Conservation (phyloP, 169 alveolate species). For the Neospora caninum region DNA sequence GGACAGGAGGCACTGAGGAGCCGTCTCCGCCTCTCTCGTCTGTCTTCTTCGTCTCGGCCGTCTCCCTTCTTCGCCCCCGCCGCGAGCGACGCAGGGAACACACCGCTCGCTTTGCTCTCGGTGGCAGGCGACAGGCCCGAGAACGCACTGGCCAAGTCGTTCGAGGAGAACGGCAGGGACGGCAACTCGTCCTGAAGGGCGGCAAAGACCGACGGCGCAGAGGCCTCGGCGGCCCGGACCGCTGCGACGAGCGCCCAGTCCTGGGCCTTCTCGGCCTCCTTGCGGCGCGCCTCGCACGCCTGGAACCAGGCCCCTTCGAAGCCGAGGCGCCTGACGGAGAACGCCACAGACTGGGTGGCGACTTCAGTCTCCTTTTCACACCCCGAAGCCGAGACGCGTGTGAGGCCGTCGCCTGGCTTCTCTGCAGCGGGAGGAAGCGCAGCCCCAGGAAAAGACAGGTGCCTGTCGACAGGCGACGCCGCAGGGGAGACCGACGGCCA, state of each 20-base stretch:
- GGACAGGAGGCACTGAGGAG: too few relatives aligned
- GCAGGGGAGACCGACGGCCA: background rate
- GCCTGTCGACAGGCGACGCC: too few relatives aligned
- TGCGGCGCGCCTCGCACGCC: constrained; percentile 21
- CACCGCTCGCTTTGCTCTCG: too few relatives aligned
- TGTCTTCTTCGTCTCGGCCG: background rate
- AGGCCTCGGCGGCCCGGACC: background rate
- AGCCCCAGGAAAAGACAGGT: too few relatives aligned
- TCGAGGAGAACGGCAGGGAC: background rate
- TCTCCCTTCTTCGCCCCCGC: background rate
- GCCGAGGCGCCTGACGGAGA: constrained; percentile 1
- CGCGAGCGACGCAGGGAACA: too few relatives aligned
- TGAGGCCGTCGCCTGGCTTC: background rate
- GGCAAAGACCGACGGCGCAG: background rate
- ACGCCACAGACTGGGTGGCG: background rate
- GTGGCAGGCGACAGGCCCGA: background rate
- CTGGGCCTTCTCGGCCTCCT: background rate
- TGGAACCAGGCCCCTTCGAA: constrained; percentile 10
- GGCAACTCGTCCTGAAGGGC: constrained; percentile 3
- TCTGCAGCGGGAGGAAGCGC: background rate
- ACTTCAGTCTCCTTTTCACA: background rate
- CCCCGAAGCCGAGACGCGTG: background rate
- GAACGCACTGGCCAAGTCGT: background rate
- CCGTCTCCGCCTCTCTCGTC: background rate
- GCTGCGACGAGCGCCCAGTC: background rate